Conservation (phyloP, 2,329 filamentous ascomycete species). For the Penicillium janthinellum region DNA sequence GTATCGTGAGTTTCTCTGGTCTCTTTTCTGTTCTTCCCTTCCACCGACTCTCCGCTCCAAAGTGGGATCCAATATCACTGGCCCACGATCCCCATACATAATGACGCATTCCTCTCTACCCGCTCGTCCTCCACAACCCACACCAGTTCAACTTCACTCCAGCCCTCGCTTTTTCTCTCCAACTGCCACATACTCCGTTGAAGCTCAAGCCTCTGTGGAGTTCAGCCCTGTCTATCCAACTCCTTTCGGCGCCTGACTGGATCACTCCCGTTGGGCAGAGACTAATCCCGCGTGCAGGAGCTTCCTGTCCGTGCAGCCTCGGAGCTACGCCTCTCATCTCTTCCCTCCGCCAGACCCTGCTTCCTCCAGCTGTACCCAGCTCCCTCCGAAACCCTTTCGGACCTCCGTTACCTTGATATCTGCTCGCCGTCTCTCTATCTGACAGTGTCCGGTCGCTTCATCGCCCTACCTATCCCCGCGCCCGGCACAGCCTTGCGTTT, state of each 20-base stretch:
- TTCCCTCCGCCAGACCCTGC: not conserved
- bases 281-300: conserved; percentile 24
- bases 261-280: conserved; percentile 11
- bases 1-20: not conserved
- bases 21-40: conserved; percentile 10
- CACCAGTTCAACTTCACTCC: conserved; percentile 21
- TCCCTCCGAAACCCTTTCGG: not conserved
- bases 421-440: not conserved
- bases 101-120: conserved; percentile 41
- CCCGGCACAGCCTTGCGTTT: not conserved
- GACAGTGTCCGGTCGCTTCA: not conserved
- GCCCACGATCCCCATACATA: conserved; percentile 29
- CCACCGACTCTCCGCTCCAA: conserved; percentile 3
- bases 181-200: conserved; percentile 29
- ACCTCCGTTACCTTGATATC: not conserved
- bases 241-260: conserved; percentile 6
- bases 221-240: conserved; percentile 15
- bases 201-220: conserved; percentile 18
- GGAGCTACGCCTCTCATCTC: conserved; percentile 11
- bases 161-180: conserved; percentile 21
- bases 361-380: not conserved
- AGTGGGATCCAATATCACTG: conserved; percentile 14
- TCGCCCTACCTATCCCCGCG: not conserved
- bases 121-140: conserved; percentile 22
- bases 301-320: conserved; percentile 16